Evolutionary conservation across 2,329 filamentous ascomycete species (phyloP), one percentile per base, ranked within the genome.

Genomic region (Fusarium sp.): DNA sequence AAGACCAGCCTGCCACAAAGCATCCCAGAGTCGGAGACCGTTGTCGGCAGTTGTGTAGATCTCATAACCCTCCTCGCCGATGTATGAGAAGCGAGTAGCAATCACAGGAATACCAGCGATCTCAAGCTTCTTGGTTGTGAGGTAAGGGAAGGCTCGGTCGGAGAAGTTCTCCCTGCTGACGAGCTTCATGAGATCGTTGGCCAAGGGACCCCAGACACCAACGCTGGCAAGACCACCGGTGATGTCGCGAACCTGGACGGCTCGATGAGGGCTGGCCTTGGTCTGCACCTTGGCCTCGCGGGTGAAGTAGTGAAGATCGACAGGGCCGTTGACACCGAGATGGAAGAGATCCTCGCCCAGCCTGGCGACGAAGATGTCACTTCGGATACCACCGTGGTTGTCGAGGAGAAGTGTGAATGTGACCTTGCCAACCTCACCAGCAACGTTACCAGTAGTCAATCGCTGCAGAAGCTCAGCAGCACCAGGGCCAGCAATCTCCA

Each of bases 11-110:
- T 84, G 76, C 81, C 79, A 89, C 3, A 91, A 77, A 0, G 81
- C 80, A 66, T 90, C 88, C 89, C 89, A 91, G 1, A 91, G 79
- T 2, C 83, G 79, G 15, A 83, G 83, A 1, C 89, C 88, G 43
- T 86, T 84, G 27, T 90, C 89, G 1, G 89, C 86, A 34, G 82
- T 88, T 2, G 88, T 83, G 63, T 89, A 87, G 22, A 91, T 83
- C 73, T 91, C 89, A 87, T 88, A 91, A 2, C 89, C 89, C 0
- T 82, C 78, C 70, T 91, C 89, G 8, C 89, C 89, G 6, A 91
- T 86, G 53, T 87, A 88, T 0, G 88, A 90, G 40, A 89, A 81
- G 5, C 87, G 82, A 72, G 89, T 83, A 0, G 82, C 83, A 0
- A 81, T 85, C 5, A 89, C 87, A 0, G 89, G 88, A 16, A 91